A percentile compares a stretch with the other conserved stretches of the same genome.
phyloP scores from a whole-genome alignment of 2,329 filamentous ascomycete species.

The Alternaria consortialis region DNA sequence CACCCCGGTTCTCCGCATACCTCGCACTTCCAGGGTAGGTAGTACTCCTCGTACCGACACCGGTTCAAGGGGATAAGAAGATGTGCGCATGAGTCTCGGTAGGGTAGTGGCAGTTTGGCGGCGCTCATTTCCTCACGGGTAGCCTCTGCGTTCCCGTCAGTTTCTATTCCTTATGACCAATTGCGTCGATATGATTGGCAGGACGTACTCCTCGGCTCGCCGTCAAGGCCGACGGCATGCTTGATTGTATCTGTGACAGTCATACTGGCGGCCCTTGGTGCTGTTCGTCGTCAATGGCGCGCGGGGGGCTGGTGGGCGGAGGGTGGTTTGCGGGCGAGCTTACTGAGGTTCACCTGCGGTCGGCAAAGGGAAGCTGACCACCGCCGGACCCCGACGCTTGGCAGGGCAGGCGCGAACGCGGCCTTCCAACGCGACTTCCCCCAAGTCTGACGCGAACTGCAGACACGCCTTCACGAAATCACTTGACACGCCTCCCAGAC shows the following conservation, averaged over 20 bases:
- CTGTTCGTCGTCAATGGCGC: conserved; percentile 34
- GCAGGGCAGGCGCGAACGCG: conserved; percentile 29
- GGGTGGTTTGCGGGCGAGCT: conserved; percentile 23
- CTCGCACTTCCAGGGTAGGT: conserved; percentile 97
- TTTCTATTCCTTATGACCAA: conserved; percentile 32
- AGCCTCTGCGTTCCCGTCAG: conserved; percentile 66
- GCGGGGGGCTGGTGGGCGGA: conserved; percentile 22
- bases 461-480: conserved; percentile 27
- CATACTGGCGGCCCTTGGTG: conserved; percentile 43
- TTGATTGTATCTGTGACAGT: conserved; percentile 58
- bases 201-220: conserved; percentile 44
- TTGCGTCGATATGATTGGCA: conserved; percentile 27
- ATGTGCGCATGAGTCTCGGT: conserved; percentile 95
- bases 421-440: conserved; percentile 27
- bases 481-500: conserved; percentile 18
- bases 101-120: conserved; percentile 84
- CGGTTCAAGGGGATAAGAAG: conserved; percentile 95
- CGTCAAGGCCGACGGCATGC: conserved; percentile 57
- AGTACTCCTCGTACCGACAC: conserved; percentile 91
- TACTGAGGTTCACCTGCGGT: conserved; percentile 24
- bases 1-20: conserved; percentile 63
- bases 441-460: conserved; percentile 17
- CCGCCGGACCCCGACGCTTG: conserved; percentile 26
- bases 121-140: conserved; percentile 94
- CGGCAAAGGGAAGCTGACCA: conserved; percentile 27